Evolutionary conservation across 1,284 basidiomycete species (phyloP).

Genomic region (Puccinia coronata): DNA sequence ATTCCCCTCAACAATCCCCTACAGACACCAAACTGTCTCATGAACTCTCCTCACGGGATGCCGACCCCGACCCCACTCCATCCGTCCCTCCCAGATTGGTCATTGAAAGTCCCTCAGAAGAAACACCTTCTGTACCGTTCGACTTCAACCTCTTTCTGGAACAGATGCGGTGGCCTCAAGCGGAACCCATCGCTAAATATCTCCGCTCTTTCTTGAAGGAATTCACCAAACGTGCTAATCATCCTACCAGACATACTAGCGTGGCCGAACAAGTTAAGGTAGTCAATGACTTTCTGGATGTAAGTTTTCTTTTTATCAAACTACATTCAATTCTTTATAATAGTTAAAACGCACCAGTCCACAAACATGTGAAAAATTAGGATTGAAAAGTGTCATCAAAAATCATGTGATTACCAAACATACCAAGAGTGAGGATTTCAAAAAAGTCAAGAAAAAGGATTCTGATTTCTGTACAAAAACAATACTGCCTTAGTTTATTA

Average conservation of each 20-base stretch:
- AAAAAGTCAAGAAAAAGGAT: not conserved
- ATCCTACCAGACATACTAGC: conserved; percentile 72
- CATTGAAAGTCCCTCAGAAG: conserved; percentile 15
- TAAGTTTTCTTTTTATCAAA: conserved; percentile 61
- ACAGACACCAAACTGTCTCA: conserved; percentile 42
- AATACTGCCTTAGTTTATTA: conserved; percentile 70
- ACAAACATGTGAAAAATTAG: not conserved
- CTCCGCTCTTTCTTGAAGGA: conserved; percentile 72
- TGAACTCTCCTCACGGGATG: conserved; percentile 51
- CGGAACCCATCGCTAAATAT: conserved; percentile 73
- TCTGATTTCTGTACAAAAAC: conserved; percentile 42
- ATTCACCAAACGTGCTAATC: conserved; percentile 86
- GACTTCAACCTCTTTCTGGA: conserved; percentile 86
- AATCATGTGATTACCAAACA: no score
- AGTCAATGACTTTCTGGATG: conserved; percentile 84
- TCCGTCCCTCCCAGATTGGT: not conserved
- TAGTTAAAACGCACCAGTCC: no score
- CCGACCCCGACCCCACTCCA: conserved; percentile 47
- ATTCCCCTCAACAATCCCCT: conserved; percentile 18
- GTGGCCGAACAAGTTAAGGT: conserved; percentile 88
- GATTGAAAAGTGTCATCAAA: not conserved
- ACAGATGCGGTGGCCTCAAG: conserved; percentile 81
- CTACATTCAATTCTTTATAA: no score
- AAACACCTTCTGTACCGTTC: conserved; percentile 60
- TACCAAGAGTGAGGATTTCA: no score